phyloP scores from a whole-genome alignment of 164 flowering plant species.

The Berberis thunbergii region DNA sequence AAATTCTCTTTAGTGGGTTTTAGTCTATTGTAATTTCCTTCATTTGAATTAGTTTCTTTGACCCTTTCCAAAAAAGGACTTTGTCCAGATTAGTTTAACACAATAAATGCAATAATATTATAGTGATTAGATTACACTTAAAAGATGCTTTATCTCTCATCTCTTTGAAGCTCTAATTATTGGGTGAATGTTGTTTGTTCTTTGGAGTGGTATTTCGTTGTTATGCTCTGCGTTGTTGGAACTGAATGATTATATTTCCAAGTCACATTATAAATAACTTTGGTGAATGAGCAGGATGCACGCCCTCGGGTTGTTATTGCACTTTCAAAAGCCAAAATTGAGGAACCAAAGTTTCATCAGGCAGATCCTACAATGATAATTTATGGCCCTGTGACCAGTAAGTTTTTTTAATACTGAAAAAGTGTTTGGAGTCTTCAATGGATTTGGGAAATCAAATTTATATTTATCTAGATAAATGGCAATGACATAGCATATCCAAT shows the following conservation, averaged over 20 bases:
- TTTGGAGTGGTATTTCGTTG: not conserved
- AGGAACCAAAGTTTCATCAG: conserved; percentile 59
- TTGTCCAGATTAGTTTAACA: no score
- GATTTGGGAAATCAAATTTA: not conserved
- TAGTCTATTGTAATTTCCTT: no score
- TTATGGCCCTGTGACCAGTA: conserved; percentile 44
- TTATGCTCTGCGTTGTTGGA: not conserved
- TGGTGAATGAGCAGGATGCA: conserved; percentile 50
- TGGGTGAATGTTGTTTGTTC: no score
- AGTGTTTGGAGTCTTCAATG: not conserved
- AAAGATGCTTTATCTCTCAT: no score
- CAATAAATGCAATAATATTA: no score
- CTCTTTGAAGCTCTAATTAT: no score
- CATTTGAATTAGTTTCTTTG: no score
- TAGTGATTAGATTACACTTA: no score
- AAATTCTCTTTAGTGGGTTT: no score
- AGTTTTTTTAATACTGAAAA: not conserved
- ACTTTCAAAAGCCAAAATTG: conserved; percentile 76
- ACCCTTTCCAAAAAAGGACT: no score
- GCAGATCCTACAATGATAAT: conserved; percentile 56
- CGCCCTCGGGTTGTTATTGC: conserved; percentile 61
- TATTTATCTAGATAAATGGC: no score
- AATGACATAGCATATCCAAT: no score
- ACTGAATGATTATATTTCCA: not conserved
- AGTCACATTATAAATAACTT: not conserved